Conservation (phyloP, 169 alveolate genomes). For the Plasmodium gonderi region DNA sequence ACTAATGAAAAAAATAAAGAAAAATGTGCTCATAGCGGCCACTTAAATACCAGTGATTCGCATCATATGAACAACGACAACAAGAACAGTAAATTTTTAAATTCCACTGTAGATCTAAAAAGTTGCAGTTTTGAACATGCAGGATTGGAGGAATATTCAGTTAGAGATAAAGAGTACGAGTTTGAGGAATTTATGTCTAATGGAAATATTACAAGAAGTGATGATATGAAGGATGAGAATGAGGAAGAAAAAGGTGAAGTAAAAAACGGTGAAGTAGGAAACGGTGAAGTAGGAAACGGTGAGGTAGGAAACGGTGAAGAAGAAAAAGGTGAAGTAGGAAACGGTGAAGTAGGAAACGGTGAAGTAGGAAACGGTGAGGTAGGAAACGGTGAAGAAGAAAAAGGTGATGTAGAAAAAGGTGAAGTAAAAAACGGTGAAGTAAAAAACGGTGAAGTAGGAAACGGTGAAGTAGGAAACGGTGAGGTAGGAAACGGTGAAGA, state of each 20-base stretch:
- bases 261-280: not conserved
- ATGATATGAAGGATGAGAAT: not conserved
- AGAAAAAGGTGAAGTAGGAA: not conserved
- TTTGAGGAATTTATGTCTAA: not conserved
- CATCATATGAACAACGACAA: conserved; percentile 2
- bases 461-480: too few relatives aligned
- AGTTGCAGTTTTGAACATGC: not conserved
- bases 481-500: too few relatives aligned
- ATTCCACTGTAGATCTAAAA: not conserved
- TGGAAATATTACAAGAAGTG: not conserved
- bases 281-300: too few relatives aligned
- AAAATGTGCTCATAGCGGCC: not conserved
- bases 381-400: not conserved
- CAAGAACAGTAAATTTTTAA: not conserved
- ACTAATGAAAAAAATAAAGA: not conserved
- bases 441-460: too few relatives aligned
- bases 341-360: not conserved
- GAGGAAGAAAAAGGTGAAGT: not conserved
- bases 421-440: too few relatives aligned
- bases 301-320: not conserved
- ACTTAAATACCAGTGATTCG: not conserved
- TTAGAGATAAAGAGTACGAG: not conserved
- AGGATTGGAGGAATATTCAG: not conserved
- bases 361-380: too few relatives aligned
- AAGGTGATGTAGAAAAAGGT: not conserved